Base-by-base conservation (phyloP, 2,329 filamentous ascomycete genomes). In the Claviceps spartinae region DNA sequence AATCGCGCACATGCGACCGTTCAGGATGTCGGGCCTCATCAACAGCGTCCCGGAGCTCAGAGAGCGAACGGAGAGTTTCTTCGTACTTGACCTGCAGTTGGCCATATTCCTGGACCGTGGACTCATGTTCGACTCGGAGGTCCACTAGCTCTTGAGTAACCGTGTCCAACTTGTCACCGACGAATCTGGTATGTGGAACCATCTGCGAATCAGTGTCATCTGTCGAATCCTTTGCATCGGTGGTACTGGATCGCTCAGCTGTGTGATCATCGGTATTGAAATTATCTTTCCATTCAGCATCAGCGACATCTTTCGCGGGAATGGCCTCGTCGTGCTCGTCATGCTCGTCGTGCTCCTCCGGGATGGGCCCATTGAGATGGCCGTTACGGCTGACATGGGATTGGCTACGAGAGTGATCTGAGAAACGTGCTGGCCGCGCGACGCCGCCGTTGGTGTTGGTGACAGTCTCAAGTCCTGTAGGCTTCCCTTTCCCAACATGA, bases 121-220 rank as follows among this genome's bases (percentile, higher is more conserved):
- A 74, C 65, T 97, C 91, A 61, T 98, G 93, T 67, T 96, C 89
- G 42, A 94, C 83, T 16, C 87, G 85, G 49, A 98, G 78, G 60
- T 93, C 88, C 53, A 95, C 79, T 2, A 98, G 82, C 68, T 98
- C 93, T 64, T 95, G 88, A 0, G 86, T 93, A 42, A 97, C 85
- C 41, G 77, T 84, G 62, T 97, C 91, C 14, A 97, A 79, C 70
- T 97, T 96, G 65, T 97, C 91, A 6, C 86, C 85, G 50, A 96
- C 86, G 60, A 89, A 89, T 57, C 84, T 86, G 45, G 82, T 84
- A 65, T 96, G 90, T 0, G 87, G 86, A 14, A 86, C 83, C 63
- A 81, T 93, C 55, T 79, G 78, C 13, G 79, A 72, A 1, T 75
- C 65, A n/a, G 30, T 36, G 13, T 44, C 48, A 9, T 50, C 53